Percentiles rank a stretch among this genome's conserved stretches.
Conservation (phyloP, 2,329 filamentous ascomycete species). For the Aspergillus brasiliensis region DNA sequence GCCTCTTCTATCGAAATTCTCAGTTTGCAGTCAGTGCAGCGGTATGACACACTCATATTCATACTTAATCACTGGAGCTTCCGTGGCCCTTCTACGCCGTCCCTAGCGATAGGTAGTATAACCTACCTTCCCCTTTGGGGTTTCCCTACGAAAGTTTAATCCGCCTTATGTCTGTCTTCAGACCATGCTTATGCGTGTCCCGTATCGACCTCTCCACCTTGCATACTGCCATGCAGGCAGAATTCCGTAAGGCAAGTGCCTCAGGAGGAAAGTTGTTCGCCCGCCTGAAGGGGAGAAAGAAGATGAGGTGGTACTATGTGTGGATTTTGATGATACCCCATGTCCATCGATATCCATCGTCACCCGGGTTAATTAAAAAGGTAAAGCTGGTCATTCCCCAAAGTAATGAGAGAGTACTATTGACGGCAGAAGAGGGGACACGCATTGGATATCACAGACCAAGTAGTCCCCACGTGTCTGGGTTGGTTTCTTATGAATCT, state of each 20-base stretch:
- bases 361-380: slow-evolving; percentile 1
- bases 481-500: background rate
- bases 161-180: slow-evolving; percentile 6
- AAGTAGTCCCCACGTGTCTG: background rate
- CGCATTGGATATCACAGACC: background rate
- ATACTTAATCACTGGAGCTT: background rate
- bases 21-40: background rate
- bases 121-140: slow-evolving; percentile 9
- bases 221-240: slow-evolving; percentile 1
- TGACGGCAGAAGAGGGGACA: background rate
- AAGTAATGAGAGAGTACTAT: background rate
- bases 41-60: no score
- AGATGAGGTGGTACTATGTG: background rate
- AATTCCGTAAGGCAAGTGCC: background rate
- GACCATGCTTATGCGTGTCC: background rate
- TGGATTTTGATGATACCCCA: background rate
- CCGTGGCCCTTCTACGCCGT: background rate
- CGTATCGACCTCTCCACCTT: background rate
- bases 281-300: background rate
- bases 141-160: slow-evolving; percentile 15
- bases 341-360: background rate
- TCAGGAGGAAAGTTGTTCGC: background rate
- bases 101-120: background rate
- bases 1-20: background rate
- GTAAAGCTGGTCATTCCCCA: background rate